Evolutionary conservation across 331 rosid species (phyloP).

Genomic region (Acacia concinna): DNA sequence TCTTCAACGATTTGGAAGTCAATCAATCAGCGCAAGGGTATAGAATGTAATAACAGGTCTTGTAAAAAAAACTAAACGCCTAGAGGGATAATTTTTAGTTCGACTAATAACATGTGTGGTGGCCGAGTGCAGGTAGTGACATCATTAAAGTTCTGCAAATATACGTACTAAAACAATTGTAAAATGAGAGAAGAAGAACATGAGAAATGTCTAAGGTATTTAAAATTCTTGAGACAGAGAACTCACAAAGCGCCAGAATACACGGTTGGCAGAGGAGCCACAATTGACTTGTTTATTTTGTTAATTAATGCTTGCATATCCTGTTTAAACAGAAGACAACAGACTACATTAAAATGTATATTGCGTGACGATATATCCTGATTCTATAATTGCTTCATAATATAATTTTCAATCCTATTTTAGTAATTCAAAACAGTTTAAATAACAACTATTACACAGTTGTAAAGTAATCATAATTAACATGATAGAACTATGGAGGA

Average conservation of each 20-base stretch:
- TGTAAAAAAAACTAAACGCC: constrained; percentile 1
- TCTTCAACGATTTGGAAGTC: constrained; percentile 15
- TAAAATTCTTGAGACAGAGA: constrained; percentile 16
- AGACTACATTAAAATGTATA: neutral
- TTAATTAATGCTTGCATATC: constrained; percentile 91
- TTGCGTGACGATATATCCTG: neutral
- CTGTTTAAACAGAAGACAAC: constrained; percentile 50
- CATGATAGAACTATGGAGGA: neutral
- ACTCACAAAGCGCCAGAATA: constrained; percentile 91
- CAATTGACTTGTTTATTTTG: constrained; percentile 93
- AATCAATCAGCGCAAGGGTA: neutral
- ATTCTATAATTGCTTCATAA: neutral
- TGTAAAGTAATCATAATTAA: neutral
- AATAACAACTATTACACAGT: neutral
- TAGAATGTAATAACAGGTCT: neutral
- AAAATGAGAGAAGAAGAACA: constrained; percentile 1
- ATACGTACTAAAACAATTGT: neutral
- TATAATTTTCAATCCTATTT: neutral
- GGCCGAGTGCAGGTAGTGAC: neutral
- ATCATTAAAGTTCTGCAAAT: constrained; percentile 19
- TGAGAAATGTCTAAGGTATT: neutral
- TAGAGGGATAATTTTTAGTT: constrained; percentile 3
- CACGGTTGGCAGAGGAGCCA: constrained; percentile 91
- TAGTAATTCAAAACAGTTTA: neutral
- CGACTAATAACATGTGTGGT: constrained; percentile 12